Evolutionary conservation across 2,329 filamentous ascomycete species (phyloP).

Genomic region (Tolypocladium tundrense): DNA sequence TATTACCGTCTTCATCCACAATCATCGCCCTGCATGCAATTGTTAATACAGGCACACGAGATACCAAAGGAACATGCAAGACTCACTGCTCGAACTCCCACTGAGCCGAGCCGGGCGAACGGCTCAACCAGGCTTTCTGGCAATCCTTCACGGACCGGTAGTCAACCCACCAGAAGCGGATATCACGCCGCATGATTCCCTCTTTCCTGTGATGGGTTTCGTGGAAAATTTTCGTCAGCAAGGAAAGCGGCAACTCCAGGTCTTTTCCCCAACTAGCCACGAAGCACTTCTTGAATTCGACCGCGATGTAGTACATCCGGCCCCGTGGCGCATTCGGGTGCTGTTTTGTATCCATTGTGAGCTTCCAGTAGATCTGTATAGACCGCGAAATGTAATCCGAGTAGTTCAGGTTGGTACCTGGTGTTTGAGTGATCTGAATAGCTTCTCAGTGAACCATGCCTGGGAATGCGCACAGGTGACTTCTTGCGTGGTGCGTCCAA

Average conservation of each 20-base stretch:
- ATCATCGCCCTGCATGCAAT: not conserved
- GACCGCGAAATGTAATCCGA: no score
- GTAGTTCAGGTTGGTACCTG: no score
- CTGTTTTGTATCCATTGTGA: not conserved
- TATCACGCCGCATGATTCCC: not conserved
- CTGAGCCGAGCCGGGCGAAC: not conserved
- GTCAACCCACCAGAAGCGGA: not conserved
- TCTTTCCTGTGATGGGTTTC: not conserved
- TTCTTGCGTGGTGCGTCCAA: no score
- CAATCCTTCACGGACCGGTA: not conserved
- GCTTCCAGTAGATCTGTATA: not conserved
- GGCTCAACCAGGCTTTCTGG: not conserved
- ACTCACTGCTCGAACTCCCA: not conserved
- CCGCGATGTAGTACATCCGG: not conserved
- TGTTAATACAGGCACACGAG: not conserved
- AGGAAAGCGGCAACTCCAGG: not conserved
- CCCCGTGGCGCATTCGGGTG: not conserved
- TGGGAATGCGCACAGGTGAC: no score
- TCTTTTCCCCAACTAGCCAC: not conserved
- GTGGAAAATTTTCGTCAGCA: not conserved
- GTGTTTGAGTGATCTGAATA: no score
- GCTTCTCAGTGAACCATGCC: no score
- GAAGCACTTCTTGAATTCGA: not conserved
- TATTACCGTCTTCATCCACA: not conserved
- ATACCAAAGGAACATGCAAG: not conserved